Percentiles rank a stretch among this genome's conserved stretches.
These are phyloP conservation scores for Lactarius hengduanensis DNA, from an alignment of 768 basidiomycete genomes.

Conservation along the genomic window DNA sequence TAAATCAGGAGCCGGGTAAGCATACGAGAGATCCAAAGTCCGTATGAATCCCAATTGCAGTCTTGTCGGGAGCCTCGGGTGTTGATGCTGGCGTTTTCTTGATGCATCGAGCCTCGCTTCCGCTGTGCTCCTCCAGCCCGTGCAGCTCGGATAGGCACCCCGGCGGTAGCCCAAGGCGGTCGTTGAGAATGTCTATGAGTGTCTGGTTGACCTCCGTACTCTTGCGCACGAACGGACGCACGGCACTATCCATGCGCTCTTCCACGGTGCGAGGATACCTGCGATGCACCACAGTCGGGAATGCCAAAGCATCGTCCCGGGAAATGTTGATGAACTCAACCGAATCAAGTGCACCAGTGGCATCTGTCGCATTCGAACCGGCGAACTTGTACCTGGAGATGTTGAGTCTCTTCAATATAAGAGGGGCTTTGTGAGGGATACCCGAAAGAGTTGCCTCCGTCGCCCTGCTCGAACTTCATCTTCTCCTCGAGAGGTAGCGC, in stretches of 20 bases:
- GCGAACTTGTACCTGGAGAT: conserved; percentile 24
- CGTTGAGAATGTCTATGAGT: conserved; percentile 36
- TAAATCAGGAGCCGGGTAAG: no score
- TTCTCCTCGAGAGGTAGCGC: conserved; percentile 42
- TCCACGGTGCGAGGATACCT: conserved; percentile 36
- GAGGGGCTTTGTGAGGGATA: neutral
- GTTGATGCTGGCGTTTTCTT: conserved; percentile 27
- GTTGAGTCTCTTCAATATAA: no score
- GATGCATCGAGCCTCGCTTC: conserved; percentile 17
- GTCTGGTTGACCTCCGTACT: conserved; percentile 36
- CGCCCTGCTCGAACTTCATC: conserved; percentile 43
- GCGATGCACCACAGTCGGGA: conserved; percentile 35
- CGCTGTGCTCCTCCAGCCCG: neutral
- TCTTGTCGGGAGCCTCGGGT: conserved; percentile 35
- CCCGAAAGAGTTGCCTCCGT: conserved; percentile 29
- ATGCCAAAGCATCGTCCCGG: conserved; percentile 37
- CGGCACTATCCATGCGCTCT: conserved; percentile 33
- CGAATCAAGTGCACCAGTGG: no score
- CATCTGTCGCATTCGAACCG: no score
- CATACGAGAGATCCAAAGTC: conserved; percentile 38
- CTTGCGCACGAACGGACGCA: conserved; percentile 35
- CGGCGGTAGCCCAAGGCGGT: conserved; percentile 36
- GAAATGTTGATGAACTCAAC: conserved; percentile 24
- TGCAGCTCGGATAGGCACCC: conserved; percentile 36
- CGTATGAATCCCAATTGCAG: conserved; percentile 38